Evolutionary conservation across 192 early-diverging fungal species (phyloP).

Genomic region (Tieghemiomyces parasiticus): DNA sequence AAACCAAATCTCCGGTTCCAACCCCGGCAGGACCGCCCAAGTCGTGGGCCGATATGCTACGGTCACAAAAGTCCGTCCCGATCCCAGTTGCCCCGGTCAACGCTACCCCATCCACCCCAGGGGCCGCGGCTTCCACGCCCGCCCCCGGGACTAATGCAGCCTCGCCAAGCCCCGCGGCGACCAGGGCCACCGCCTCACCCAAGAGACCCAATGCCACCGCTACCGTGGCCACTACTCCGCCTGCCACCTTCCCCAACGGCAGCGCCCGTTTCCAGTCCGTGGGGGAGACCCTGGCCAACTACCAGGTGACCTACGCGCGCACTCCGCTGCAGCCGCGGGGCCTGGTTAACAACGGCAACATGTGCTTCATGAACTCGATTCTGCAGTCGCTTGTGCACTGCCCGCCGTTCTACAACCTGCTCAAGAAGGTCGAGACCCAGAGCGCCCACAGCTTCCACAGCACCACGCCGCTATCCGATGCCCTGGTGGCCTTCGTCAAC

Average conservation of each 20-base stretch:
- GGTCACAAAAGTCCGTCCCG: neutral
- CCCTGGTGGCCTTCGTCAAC: slow-evolving; percentile 49
- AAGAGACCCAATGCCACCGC: too few species aligned
- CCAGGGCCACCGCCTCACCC: too few species aligned
- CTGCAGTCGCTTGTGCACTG: slow-evolving; percentile 89
- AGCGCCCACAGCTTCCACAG: slow-evolving; percentile 56
- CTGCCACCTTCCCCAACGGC: neutral
- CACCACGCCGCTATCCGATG: slow-evolving; percentile 66
- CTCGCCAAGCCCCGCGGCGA: neutral
- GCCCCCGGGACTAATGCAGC: neutral
- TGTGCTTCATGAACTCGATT: slow-evolving; percentile 97
- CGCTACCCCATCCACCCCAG: neutral
- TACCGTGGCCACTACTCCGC: too few species aligned
- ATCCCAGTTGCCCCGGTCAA: neutral
- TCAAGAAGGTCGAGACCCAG: slow-evolving; percentile 44
- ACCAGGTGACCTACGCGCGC: neutral
- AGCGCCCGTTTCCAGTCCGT: neutral
- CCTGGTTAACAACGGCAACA: slow-evolving; percentile 92
- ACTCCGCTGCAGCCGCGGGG: slow-evolving; percentile 66
- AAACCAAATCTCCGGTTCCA: neutral
- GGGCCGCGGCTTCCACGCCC: neutral
- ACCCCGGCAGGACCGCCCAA: neutral
- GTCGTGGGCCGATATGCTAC: neutral
- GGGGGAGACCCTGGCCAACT: neutral
- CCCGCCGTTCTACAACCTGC: slow-evolving; percentile 80